Conservation (phyloP, 2,329 filamentous ascomycete genomes). For the Talaromyces sp. region DNA sequence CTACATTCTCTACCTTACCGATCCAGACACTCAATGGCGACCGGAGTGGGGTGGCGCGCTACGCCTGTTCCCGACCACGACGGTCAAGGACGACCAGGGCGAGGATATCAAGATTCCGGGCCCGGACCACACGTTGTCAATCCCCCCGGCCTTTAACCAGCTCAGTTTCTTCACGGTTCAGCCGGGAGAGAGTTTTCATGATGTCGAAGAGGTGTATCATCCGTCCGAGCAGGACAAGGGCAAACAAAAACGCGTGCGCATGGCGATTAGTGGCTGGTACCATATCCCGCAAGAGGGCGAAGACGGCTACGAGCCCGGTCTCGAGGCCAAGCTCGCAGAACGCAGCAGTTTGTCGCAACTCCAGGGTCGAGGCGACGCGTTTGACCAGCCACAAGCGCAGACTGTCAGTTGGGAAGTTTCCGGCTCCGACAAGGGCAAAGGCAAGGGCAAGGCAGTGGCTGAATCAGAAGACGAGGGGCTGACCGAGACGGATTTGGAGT, state of each 20-base stretch:
- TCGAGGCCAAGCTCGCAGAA: conserved; percentile 81
- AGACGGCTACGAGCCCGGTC: conserved; percentile 79
- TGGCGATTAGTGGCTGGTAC: conserved; percentile 99
- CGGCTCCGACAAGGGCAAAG: conserved; percentile 29
- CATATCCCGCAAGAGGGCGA: conserved; percentile 95
- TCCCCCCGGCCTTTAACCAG: conserved; percentile 95
- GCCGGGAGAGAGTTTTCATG: conserved; percentile 97
- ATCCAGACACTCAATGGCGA: conserved; percentile 87
- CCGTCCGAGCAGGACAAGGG: conserved; percentile 53
- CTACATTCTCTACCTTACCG: conserved; percentile 93
- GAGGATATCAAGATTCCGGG: conserved; percentile 72
- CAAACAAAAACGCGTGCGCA: conserved; percentile 63
- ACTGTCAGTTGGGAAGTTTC: conserved; percentile 43
- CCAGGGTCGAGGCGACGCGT: conserved; percentile 83
- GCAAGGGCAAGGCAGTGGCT: conserved; percentile 34
- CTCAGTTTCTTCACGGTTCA: conserved; percentile 97
- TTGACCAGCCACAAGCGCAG: conserved; percentile 69
- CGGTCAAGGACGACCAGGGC: conserved; percentile 61
- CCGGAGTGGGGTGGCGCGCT: conserved; percentile 88
- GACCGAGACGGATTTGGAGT: conserved; percentile 76
- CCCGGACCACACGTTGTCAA: conserved; percentile 71
- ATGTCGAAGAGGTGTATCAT: conserved; percentile 95
- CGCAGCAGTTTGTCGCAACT: conserved; percentile 90
- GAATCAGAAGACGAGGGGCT: conserved; percentile 54
- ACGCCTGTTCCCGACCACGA: conserved; percentile 71